Base-by-base conservation (phyloP, 2,329 filamentous ascomycete species). In the Neurospora crassa region DNA sequence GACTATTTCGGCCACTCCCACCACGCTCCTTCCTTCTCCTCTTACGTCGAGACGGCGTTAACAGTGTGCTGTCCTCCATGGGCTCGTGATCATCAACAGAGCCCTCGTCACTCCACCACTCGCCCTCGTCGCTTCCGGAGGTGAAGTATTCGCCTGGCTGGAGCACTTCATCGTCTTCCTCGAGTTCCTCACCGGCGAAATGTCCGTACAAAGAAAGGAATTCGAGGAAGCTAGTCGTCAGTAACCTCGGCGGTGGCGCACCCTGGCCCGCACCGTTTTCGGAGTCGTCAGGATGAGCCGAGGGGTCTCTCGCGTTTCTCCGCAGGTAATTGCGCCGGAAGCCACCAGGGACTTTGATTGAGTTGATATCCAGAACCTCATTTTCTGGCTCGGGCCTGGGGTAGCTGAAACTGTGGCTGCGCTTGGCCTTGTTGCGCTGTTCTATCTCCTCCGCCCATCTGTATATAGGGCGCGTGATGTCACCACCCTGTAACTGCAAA, bases 201-300 rank as follows among this genome's bases (percentile, higher is more conserved):
- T 99, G 96, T 4, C 96, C 96, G 77, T 97, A 99, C 40, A 99
- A 87, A 8, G 93, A 94, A 69, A 99, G 80, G 77, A 99, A 99
- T 80, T 99, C 96, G 72, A 99, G 88, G 79, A 99, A 99, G 81
- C 92, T 99, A 75, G 88, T 94, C 0, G 96, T 97, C 72, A 97
- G 90, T 41, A 97, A 84, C 73, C 89, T 88, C 45, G 87, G 88
- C 70, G 85, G 84, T 68, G 81, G 74, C 79, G 76, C 78, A 78
- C 70, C 75, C 78, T 81, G 78, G 76, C 80, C 80, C 73, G 80
- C 81, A 40, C 75, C 78, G 29, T 78, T 74, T 72, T 83, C 76
- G 79, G 81, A 74, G 82, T 82, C 78, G 81, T 83, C 74, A 69
- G 80, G 76, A 67, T 80, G 75, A 1, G 76, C 73, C 76, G 85